Base-by-base conservation (phyloP, 164 flowering plant species). In the Tetracentron sinense region DNA sequence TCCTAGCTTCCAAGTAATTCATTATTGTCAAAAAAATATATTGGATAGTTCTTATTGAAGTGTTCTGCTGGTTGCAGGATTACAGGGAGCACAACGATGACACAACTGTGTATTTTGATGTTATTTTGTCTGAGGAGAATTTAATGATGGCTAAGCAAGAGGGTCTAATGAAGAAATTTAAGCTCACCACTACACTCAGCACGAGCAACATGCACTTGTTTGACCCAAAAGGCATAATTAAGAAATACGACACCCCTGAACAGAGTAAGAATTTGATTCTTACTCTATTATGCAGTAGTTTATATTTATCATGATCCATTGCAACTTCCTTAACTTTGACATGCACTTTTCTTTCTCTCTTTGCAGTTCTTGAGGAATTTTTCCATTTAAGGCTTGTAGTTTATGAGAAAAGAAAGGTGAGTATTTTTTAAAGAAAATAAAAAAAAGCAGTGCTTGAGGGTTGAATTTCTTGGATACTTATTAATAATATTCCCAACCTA, bases 121-220 rank as follows among this genome's bases (percentile, higher is more conserved):
- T 94, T 38, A 31, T 65, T 20, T 23, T 94, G 74, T 61, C 88
- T 4, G 84, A 79, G 67, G 94, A 86, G 64, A 79, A 74, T 46
- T 46, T 94, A 79, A 29, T 27, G 42, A 55, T 63, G 30, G 89
- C 84, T 57, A 79, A 68, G 66, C 89, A 91, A 68, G 97, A 94
- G 76, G 99, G 96, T 47, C 58, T 92, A 72, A 26, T 83, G 65
- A 89, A 95, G 74, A 91, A 88, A 58, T 88, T 95, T 54, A 91
- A 83, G 76, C 82, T 95, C 22, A 85, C 88, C 0, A 82, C 85
- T 5, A 60, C 82, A 33, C 74, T 95, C 21, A 85, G 88, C 76
- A 95, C 97, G 25, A 84, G 83, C 60, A 95, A 95, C 80, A 95
- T 95, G 99, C 96, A 95, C 77, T 82, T 95, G 46, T 95, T 95